Base-by-base conservation (phyloP, 2,329 filamentous ascomycete genomes). In the Scortechinia acanthostroma region DNA sequence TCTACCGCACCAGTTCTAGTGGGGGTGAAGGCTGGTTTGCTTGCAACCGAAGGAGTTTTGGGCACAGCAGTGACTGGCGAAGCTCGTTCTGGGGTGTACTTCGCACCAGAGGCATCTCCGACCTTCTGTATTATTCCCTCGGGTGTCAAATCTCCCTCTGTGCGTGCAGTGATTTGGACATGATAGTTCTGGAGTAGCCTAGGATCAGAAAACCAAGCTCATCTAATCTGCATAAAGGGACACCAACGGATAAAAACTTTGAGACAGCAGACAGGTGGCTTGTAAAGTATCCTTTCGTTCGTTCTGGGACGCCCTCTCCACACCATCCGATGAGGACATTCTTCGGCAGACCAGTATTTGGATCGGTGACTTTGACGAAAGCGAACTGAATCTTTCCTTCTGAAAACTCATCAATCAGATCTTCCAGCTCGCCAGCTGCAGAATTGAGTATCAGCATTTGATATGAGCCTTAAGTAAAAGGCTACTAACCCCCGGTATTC, bases 231-330 rank as follows among this genome's bases (percentile, higher is more conserved):
- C n/a, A n/a, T n/a, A n/a, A n/a, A n/a, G n/a, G n/a, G n/a, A n/a
- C 10, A 30, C 25, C 10, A 30, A 40, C 35, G 69, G 96, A 91
- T 35, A 98, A 78, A 53, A 96, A 76, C 67, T 95, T 96, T 50
- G 90, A 83, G 28, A 97, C 90, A 42, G 89, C 85, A 49, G 86
- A 83, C 42, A 93, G 72, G 66, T 98, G 91, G 68, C 90, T 96
- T 53, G 89, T 95, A 62, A 98, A 98, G 68, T 97, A 97, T 52
- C 93, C 93, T 69, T 97, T 98, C 49, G 91, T 97, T 57, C 91
- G 77, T 68, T 98, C 93, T n/a, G 93, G 93, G 15, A 98, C 93
- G 55, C 93, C 93, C 59, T 94, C 91, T 53, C 93, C 93, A 63
- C 93, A 98, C 86, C 76, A 51, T 43, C 44, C 82, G 55, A 88